Evolutionary conservation across 148 eudicot species (phyloP).

Genomic region (Silene uniflora): DNA sequence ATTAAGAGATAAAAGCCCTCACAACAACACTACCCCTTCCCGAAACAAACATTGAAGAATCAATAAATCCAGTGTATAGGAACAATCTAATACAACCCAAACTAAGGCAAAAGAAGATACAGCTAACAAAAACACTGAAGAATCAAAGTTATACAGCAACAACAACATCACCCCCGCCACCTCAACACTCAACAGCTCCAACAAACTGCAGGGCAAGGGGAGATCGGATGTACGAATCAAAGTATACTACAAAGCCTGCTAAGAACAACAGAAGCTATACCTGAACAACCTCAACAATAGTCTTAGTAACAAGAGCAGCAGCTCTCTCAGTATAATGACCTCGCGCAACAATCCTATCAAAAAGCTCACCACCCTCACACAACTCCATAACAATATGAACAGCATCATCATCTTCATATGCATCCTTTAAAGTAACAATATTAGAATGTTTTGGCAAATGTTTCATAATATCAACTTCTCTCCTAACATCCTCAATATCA

Average conservation of each 20-base stretch:
- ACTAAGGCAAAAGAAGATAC: not conserved
- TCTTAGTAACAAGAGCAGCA: slow-evolving; percentile 49
- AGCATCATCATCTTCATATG: slow-evolving; percentile 54
- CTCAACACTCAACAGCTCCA: no score
- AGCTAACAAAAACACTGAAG: not conserved
- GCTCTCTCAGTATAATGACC: slow-evolving; percentile 69
- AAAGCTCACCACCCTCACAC: slow-evolving; percentile 58
- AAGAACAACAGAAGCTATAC: slow-evolving; percentile 22
- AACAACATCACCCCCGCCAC: not conserved
- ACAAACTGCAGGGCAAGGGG: no score
- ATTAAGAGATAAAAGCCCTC: no score
- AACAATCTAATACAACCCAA: not conserved
- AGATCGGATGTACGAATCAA: not conserved
- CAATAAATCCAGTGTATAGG: not conserved
- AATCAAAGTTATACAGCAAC: not conserved
- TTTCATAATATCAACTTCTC: slow-evolving; percentile 58
- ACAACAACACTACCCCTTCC: not conserved
- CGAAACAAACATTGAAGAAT: not conserved
- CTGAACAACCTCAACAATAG: slow-evolving; percentile 65
- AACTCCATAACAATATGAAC: slow-evolving; percentile 61
- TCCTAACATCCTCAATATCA: slow-evolving; percentile 58
- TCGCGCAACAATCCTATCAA: slow-evolving; percentile 59
- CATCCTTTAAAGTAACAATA: slow-evolving; percentile 50
- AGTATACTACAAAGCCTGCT: not conserved
- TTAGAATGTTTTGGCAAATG: slow-evolving; percentile 51